phyloP scores from a whole-genome alignment of 2,329 filamentous ascomycete genomes.

The Colletotrichum truncatum region DNA sequence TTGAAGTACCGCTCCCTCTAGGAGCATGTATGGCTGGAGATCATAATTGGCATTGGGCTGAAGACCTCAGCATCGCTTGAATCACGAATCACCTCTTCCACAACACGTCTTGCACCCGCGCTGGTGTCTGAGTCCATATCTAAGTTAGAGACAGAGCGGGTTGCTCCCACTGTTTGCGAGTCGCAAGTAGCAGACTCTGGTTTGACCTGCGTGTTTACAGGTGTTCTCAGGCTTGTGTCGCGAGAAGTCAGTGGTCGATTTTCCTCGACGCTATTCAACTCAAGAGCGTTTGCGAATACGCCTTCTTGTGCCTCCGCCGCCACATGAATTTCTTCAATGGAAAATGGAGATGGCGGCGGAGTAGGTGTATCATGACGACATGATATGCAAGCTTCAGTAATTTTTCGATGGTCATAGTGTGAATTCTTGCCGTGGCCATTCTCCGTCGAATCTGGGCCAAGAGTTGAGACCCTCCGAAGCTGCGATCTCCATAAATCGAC shows the following conservation, averaged over 20 bases:
- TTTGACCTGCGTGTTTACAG: not conserved
- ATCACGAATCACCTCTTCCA: too few relatives aligned
- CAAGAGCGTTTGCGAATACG: not conserved
- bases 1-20: constrained; percentile 53
- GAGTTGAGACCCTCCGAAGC: not conserved
- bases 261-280: not conserved
- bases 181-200: not conserved
- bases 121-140: not conserved
- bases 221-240: not conserved
- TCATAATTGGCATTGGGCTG: constrained; percentile 44
- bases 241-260: not conserved
- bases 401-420: not conserved
- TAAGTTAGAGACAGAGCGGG: not conserved
- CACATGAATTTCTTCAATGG: not conserved
- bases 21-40: constrained; percentile 50
- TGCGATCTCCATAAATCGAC: constrained; percentile 21
- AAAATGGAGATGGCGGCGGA: not conserved
- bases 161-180: not conserved
- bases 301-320: not conserved
- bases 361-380: not conserved
- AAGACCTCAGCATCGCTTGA: constrained; percentile 35
- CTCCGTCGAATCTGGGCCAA: not conserved
- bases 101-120: not conserved
- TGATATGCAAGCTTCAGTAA: constrained; percentile 1
- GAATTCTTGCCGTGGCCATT: not conserved